A percentile compares a stretch with the other conserved stretches of the same genome.
Conservation (phyloP, 805 yeast species). For the Zygoascus biomembranicola region DNA sequence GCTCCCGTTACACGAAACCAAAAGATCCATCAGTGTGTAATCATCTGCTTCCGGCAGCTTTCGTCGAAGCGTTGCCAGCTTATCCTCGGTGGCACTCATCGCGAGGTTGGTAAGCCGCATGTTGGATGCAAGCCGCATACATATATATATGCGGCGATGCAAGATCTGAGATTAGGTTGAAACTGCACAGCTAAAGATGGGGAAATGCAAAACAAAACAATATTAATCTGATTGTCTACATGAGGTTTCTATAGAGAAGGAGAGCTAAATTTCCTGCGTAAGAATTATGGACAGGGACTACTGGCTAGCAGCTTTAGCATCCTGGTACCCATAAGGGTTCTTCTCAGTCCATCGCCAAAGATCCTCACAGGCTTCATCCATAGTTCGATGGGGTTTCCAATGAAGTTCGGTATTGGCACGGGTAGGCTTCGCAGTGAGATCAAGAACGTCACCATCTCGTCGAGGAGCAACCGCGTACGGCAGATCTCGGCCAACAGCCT, state of each 20-base stretch:
- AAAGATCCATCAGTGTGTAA: conserved; percentile 40
- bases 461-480: conserved; percentile 60
- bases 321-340: conserved; percentile 55
- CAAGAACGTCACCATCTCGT: conserved; percentile 68
- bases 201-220: too few species aligned
- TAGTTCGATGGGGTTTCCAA: conserved; percentile 51
- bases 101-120: neutral
- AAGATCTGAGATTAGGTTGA: too few species aligned
- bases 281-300: too few species aligned
- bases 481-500: conserved; percentile 54
- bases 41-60: conserved; percentile 39
- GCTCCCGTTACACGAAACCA: conserved; percentile 48
- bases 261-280: too few species aligned
- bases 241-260: too few species aligned
- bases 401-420: conserved; percentile 58
- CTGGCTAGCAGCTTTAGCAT: conserved; percentile 3
- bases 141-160: too few species aligned
- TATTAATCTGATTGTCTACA: too few species aligned
- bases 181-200: too few species aligned
- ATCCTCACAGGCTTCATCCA: conserved; percentile 61
- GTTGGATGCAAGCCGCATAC: neutral
- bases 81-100: conserved; percentile 9
- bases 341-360: conserved; percentile 70
- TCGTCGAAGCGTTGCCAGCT: conserved; percentile 28
- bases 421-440: conserved; percentile 62